A percentile compares a stretch with the other conserved stretches of the same genome.
Evolutionary conservation across 192 early-diverging fungal species (phyloP).

Genomic region (Backusella tarrabulga): DNA sequence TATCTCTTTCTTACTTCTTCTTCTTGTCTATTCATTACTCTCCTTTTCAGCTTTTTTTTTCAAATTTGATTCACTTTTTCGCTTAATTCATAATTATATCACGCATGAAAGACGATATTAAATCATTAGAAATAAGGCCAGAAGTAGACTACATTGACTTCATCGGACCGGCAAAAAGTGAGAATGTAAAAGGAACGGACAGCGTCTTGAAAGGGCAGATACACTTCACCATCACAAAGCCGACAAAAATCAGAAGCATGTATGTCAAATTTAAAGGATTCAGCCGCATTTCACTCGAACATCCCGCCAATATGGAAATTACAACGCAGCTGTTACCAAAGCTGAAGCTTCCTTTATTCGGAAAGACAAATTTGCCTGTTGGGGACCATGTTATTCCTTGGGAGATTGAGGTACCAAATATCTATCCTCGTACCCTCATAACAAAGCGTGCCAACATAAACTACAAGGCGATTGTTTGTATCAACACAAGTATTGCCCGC

Average conservation of each 20-base stretch:
- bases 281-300: conserved; percentile 7
- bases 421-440: conserved; percentile 16
- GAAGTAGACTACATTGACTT: conserved; percentile 24
- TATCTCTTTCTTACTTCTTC: not conserved
- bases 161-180: conserved; percentile 21
- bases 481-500: conserved; percentile 19
- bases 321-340: conserved; percentile 17
- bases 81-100: not conserved
- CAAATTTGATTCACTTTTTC: not conserved
- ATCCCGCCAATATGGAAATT: not conserved
- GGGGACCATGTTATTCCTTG: conserved; percentile 31
- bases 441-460: conserved; percentile 26
- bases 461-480: conserved; percentile 19
- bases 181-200: not conserved
- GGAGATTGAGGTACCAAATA: conserved; percentile 30
- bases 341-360: conserved; percentile 12
- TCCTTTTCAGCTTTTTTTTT: not conserved
- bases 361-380: conserved; percentile 21
- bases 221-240: conserved; percentile 21
- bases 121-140: conserved; percentile 25
- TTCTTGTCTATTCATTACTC: not conserved
- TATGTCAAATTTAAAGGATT: conserved; percentile 38
- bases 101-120: conserved; percentile 28
- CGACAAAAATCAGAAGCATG: conserved; percentile 31
- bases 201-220: conserved; percentile 24